A percentile compares a stretch with the other conserved stretches of the same genome.
Evolutionary conservation across 768 basidiomycete genomes (phyloP).

Genomic region (Tricholoma terreum): DNA sequence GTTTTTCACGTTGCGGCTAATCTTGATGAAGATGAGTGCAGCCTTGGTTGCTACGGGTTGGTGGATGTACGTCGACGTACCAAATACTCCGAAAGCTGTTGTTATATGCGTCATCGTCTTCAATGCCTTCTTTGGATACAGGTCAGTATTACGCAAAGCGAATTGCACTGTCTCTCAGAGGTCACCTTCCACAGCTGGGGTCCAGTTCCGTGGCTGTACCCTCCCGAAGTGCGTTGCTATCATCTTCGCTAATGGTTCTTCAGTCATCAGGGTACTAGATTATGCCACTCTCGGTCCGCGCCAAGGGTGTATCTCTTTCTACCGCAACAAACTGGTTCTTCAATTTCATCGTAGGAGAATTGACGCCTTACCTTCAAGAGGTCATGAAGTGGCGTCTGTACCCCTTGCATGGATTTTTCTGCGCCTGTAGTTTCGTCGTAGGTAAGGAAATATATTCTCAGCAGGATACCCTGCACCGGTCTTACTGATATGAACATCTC

Average conservation of each 20-base stretch:
- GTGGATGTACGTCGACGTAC: constrained; percentile 91
- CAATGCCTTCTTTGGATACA: constrained; percentile 93
- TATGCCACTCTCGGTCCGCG: constrained; percentile 84
- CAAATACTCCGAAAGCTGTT: constrained; percentile 82
- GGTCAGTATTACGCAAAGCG: constrained; percentile 32
- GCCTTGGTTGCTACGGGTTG: constrained; percentile 80
- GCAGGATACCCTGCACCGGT: not conserved
- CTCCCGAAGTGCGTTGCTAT: constrained; percentile 61
- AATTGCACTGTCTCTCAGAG: not conserved
- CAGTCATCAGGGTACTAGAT: constrained; percentile 47
- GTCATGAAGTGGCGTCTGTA: constrained; percentile 88
- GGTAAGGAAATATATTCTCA: constrained; percentile 38
- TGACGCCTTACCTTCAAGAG: constrained; percentile 85
- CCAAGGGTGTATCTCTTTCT: constrained; percentile 93
- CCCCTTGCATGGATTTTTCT: constrained; percentile 95
- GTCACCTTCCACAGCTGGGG: constrained; percentile 58
- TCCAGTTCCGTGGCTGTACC: constrained; percentile 84
- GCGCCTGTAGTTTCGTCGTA: constrained; percentile 79
- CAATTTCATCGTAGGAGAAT: constrained; percentile 87
- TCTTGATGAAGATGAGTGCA: constrained; percentile 64
- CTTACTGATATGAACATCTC: constrained; percentile 2
- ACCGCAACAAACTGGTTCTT: constrained; percentile 90
- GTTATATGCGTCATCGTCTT: constrained; percentile 87
- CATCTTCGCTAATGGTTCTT: not conserved
- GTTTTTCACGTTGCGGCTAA: not conserved